phyloP scores from a whole-genome alignment of 2,329 filamentous ascomycete species.

The Aureobasidium sp. region DNA sequence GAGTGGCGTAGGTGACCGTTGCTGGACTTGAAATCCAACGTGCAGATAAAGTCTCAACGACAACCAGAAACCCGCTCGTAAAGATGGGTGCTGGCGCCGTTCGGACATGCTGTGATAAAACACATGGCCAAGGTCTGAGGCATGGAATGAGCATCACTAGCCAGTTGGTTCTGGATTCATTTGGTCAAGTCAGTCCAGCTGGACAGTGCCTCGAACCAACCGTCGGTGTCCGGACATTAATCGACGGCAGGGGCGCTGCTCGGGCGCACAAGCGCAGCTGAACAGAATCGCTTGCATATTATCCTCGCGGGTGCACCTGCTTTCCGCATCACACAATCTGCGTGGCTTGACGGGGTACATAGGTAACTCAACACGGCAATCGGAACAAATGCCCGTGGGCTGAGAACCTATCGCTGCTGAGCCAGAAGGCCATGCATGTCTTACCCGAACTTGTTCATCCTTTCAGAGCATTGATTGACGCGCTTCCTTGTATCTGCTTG shows the following conservation, averaged over 20 bases:
- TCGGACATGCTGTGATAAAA: neutral
- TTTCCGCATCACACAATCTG: neutral
- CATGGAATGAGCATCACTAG: neutral
- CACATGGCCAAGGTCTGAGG: neutral
- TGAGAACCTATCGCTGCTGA: neutral
- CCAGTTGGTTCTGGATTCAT: neutral
- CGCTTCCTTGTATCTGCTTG: neutral
- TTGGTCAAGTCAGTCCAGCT: neutral
- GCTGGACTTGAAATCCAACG: neutral
- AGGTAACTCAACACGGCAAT: neutral
- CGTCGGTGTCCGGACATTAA: neutral
- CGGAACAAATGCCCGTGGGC: neutral
- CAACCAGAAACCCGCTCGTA: neutral
- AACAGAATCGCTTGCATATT: constrained; percentile 7
- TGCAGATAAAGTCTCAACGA: constrained; percentile 12
- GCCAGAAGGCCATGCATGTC: neutral
- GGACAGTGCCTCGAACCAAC: neutral
- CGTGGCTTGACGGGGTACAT: neutral
- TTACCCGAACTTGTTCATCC: neutral
- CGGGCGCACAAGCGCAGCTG: constrained; percentile 1
- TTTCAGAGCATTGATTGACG: neutral
- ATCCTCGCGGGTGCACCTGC: constrained; percentile 1
- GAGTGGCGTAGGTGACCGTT: constrained; percentile 1
- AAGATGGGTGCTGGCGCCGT: neutral
- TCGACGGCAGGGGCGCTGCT: neutral